These are phyloP conservation scores for Mortierella sp. DNA, from an alignment of 371 early-diverging fungal species.

Conservation along the genomic window DNA sequence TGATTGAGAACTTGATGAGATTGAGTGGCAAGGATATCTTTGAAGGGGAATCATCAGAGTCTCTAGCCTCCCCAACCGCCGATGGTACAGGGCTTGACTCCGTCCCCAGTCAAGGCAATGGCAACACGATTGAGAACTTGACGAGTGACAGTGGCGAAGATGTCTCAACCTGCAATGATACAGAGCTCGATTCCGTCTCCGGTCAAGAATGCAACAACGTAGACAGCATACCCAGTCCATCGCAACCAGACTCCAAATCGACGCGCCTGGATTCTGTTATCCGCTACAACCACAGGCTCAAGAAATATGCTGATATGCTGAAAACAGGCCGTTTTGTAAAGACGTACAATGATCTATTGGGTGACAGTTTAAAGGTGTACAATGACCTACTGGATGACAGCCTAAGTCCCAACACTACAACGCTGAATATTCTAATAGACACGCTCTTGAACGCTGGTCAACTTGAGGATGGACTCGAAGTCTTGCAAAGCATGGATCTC, in stretches of 20 bases:
- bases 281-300: constrained; percentile 37
- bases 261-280: constrained; percentile 13
- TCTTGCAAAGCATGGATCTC: constrained; percentile 36
- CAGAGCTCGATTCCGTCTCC: no score
- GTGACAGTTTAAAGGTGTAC: background rate
- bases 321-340: constrained; percentile 21
- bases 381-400: constrained; percentile 1
- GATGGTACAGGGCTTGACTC: no score
- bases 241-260: background rate
- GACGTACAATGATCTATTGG: no score
- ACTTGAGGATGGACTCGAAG: constrained; percentile 25
- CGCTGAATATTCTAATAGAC: constrained; percentile 37
- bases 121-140: no score
- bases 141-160: no score
- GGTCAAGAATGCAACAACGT: no score
- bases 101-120: no score
- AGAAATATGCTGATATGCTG: constrained; percentile 14
- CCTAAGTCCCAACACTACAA: constrained; percentile 32
- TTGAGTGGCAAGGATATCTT: constrained; percentile 4
- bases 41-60: background rate
- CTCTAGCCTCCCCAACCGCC: no score
- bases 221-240: background rate
- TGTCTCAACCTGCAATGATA: no score
- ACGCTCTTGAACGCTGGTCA: constrained; percentile 5
- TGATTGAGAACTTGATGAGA: constrained; percentile 23